phyloP scores from a whole-genome alignment of 2,329 filamentous ascomycete species.

The Calonectria fujianensis region DNA sequence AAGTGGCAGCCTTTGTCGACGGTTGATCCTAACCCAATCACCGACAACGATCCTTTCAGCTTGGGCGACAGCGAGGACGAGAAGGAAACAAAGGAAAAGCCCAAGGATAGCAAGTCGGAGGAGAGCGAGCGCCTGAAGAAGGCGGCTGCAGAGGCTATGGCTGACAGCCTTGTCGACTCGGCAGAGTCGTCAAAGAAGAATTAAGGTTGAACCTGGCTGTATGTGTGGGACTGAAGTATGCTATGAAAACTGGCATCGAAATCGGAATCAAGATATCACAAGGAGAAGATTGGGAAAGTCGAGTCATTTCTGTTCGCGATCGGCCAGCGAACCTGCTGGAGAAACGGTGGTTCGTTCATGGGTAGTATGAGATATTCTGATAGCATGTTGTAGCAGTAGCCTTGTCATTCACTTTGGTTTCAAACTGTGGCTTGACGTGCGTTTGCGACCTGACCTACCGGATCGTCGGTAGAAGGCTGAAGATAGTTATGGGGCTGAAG shows the following conservation, averaged over 20 bases:
- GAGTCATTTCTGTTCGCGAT: constrained; percentile 39
- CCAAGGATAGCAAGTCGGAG: constrained; percentile 73
- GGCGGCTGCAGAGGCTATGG: constrained; percentile 78
- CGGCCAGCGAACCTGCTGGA: constrained; percentile 28
- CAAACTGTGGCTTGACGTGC: constrained; percentile 8
- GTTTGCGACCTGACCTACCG: not conserved
- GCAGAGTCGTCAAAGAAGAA: constrained; percentile 60
- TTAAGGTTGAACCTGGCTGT: constrained; percentile 42
- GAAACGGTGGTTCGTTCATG: constrained; percentile 42
- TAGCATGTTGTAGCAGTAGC: constrained; percentile 49
- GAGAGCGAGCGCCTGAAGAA: constrained; percentile 79
- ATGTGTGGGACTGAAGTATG: constrained; percentile 18
- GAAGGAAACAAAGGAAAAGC: constrained; percentile 76
- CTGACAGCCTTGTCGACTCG: constrained; percentile 70
- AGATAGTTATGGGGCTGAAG: not conserved
- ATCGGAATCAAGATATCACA: constrained; percentile 19
- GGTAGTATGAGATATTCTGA: constrained; percentile 41
- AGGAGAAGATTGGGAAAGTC: constrained; percentile 35
- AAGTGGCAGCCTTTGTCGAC: constrained; percentile 98
- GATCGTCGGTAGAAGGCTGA: constrained; percentile 11
- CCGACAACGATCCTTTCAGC: constrained; percentile 96
- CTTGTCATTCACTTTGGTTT: constrained; percentile 46
- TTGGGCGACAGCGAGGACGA: constrained; percentile 97
- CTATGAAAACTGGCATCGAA: constrained; percentile 6
- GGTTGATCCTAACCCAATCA: constrained; percentile 86